Evolutionary conservation across 1,284 basidiomycete genomes (phyloP), one percentile per base, ranked within the genome.

Genomic region (Apiotrichum sp.): DNA sequence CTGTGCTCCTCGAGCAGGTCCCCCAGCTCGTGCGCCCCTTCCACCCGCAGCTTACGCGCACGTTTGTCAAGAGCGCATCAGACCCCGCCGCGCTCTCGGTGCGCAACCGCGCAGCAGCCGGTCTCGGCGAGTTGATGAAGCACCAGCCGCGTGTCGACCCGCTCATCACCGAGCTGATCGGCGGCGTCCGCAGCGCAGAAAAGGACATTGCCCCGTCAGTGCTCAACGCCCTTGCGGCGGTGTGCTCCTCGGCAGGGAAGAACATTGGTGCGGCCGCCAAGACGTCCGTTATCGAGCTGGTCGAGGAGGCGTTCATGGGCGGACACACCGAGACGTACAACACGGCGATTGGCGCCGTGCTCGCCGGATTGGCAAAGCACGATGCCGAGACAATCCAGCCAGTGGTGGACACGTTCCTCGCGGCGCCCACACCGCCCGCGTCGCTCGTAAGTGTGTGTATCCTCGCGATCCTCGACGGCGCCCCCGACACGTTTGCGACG

Each of bases 11-110:
- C 36, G 83, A 86, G 63, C 81, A 83, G 50, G 89, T 98, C 22
- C 93, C 95, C 0, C 79, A 82, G 22, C 89, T 96, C 63, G 91
- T 97, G 62, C 92, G 92, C 72, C 93, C 95, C 0, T 98, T 98
- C 86, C 97, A 97, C 81, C 96, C 95, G 2, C 95, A 98, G 72
- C 79, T 98, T 39, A 95, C 98, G 72, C 83, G 95, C 41, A 97
- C 93, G 0, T 98, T 98, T 71, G 88, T 97, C 75, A 98, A 98
- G 78, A 90, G 91, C 40, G 83, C 89, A 0, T 83, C 86, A 57
- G 95, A 98, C 72, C 77, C 86, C 1, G 82, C 86, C 1, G 89
- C 88, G 63, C 78, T 82, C 2, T 85, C 83, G 16, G 92, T 98
- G 33, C 85, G 95, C 50, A 86, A 79, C 58, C 85, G 84, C 52